Base-by-base conservation (phyloP, 805 yeast genomes). In the Monosporozyma aquatica region DNA sequence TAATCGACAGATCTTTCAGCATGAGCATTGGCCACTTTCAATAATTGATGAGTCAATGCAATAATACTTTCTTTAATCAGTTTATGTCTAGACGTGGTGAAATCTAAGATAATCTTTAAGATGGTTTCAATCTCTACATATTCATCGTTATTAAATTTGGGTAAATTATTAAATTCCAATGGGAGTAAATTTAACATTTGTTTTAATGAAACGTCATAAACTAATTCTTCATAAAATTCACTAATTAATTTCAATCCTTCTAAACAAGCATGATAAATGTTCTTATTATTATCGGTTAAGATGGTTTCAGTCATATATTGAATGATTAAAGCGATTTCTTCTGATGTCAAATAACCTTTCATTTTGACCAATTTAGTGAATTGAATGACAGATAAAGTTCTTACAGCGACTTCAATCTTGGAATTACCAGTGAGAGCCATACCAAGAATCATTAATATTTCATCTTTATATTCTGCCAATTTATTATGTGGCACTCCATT, bases 371-470 rank as follows among this genome's bases (percentile, higher is more conserved):
- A 54, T 40, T 76, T 75, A 0, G 78, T 69, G 40, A 87, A 68
- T 36, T 82, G 84, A 42, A 75, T 75, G 23, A 83, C 66, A 1
- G 92, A 75, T 32, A 81, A 64, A 22, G 82, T 70, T 52, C 87
- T 71, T 43, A 87, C 67, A 1, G 87, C 75, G 9, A 78, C 79
- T 52, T 85, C 95, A 24, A 75, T 64, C 26, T 70, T 71, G 0
- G 95, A 77, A 0, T 84, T 71, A 0, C 82, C 72, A 56, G 81
- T 74, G 38, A 89, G 67, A 5, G 85, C 71, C 53, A 76, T 80
- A n/a, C 87, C 78, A 49, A 86, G 59, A 34, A 81, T 65, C 42
- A 79, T 75, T 24, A 87, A 62, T 13, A 89, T 65, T 30, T 78
- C 78, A 52, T 87, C 95, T 47, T 82, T 79, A 57, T 65, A 74